Base-by-base conservation (phyloP, 495 filamentous ascomycete species). In the Aspergillus panamensis region DNA sequence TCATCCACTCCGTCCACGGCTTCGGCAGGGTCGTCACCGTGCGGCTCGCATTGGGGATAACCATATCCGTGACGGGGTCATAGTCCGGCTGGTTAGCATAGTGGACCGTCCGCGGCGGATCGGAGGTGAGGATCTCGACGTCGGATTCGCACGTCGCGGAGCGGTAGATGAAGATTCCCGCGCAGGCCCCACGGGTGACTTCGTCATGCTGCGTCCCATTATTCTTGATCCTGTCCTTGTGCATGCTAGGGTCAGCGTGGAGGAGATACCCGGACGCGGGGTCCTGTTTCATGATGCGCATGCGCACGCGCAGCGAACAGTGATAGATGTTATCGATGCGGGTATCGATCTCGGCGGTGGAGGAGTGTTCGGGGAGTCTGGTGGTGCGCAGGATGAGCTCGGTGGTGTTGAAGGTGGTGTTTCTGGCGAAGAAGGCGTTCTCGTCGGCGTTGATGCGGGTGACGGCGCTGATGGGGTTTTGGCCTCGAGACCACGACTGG, bases 11-110 rank as follows among this genome's bases (percentile, higher is more conserved):
- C 6, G 81, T 83, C 87, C 87, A 89, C 1, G 71, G 69, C 2
- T 65, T 52, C 25, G 77, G 71, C 14, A 77, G 8, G 29, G 73
- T 68, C 0, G 57, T 62, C 1, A 68, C 50, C 4, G 67, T 64
- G 8, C 32, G 3, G 30, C 70, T 72, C 14, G 75, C 65, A 0
- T 71, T 69, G 19, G 73, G 69, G 30, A 79, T 77, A 51, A 69
- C 63, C 0, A 32, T 39, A 20, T 74, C 72, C 0, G 62, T 65
- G 20, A 64, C 32, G 5, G 69, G 63, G 54, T 79, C 73, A 51
- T 76, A 79, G 44, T 77, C 80, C 0, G 89, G 89, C 65, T 92
- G 89, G 64, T 92, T 92, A 37, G 87, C 89, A 69, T 87, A 91
- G 60, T 85, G 85, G 17, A 88, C 73, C 5, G 73, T 73, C 51